Conservation (phyloP, 495 filamentous ascomycete species). For the Penicillium egyptiacum region DNA sequence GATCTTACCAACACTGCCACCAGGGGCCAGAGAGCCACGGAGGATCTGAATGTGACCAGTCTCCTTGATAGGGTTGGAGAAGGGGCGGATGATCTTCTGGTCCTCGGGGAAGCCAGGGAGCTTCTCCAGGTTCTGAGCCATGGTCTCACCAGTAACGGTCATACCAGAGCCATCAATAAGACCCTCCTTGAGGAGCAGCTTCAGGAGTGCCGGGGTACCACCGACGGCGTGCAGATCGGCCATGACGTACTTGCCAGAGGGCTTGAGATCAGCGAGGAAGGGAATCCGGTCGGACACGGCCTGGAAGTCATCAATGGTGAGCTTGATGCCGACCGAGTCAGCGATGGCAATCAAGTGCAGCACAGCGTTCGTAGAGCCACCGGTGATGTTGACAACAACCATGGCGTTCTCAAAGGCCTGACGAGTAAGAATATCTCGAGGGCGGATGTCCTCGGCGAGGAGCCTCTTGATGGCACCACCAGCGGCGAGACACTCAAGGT, state of each 20-base stretch:
- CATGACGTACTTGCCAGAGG: conserved; percentile 96
- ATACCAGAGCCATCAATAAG: conserved; percentile 83
- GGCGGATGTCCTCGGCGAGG: conserved; percentile 83
- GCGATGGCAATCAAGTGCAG: conserved; percentile 96
- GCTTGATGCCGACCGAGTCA: conserved; percentile 86
- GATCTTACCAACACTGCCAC: conserved; percentile 94
- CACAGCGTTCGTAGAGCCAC: conserved; percentile 95
- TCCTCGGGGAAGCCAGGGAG: conserved; percentile 75
- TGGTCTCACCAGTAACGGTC: conserved; percentile 92
- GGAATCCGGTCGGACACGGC: conserved; percentile 85
- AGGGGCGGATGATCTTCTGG: conserved; percentile 88
- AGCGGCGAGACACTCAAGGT: conserved; percentile 78
- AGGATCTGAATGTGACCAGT: conserved; percentile 98
- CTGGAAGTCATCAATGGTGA: conserved; percentile 98
- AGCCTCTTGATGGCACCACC: conserved; percentile 85
- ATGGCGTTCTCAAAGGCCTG: conserved; percentile 96
- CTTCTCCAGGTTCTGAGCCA: conserved; percentile 84
- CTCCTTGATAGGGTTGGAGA: conserved; percentile 87
- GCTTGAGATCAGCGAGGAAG: conserved; percentile 95
- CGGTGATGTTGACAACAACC: conserved; percentile 91
- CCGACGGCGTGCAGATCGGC: conserved; percentile 86
- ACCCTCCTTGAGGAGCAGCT: conserved; percentile 87
- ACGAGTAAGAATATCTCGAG: conserved; percentile 85
- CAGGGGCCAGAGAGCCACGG: conserved; percentile 84
- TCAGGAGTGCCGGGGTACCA: conserved; percentile 86